phyloP scores from a whole-genome alignment of 371 early-diverging fungal species.

The Lichtheimia ornata region DNA sequence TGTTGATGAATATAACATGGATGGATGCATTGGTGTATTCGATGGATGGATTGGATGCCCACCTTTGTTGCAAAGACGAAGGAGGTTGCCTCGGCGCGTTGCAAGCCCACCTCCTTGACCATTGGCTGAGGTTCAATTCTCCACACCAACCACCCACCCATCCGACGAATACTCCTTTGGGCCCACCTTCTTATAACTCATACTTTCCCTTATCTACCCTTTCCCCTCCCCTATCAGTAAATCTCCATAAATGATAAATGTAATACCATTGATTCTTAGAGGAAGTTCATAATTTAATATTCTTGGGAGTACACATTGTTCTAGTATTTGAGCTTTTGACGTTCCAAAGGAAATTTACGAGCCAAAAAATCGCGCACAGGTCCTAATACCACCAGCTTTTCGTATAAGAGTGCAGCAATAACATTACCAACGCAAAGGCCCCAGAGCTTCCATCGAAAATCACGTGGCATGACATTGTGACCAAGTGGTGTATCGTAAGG shows the following conservation, averaged over 20 bases:
- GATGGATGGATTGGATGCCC: constrained; percentile 10
- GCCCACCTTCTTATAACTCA: too few species aligned
- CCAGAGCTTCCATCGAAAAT: constrained; percentile 57
- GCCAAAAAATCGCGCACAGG: constrained; percentile 38
- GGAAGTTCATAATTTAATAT: too few species aligned
- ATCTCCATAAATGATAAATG: too few species aligned
- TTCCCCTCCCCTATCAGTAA: too few species aligned
- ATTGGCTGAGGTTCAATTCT: too few species aligned
- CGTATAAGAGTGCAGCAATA: constrained; percentile 36
- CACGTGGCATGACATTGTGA: constrained; percentile 70
- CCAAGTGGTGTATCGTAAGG: constrained; percentile 63
- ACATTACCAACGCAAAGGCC: constrained; percentile 42
- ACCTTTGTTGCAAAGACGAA: constrained; percentile 11
- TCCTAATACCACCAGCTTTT: constrained; percentile 51
- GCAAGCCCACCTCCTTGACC: too few species aligned
- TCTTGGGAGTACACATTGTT: too few species aligned
- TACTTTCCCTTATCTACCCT: too few species aligned
- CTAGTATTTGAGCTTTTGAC: constrained; percentile 8
- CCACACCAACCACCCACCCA: too few species aligned
- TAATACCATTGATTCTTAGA: too few species aligned
- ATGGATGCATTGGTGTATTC: constrained; percentile 17
- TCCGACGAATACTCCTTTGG: too few species aligned
- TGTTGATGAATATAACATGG: constrained; percentile 13
- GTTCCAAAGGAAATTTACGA: constrained; percentile 7
- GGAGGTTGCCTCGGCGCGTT: neutral